Conservation (phyloP, 1,139 yeast genomes). For the Pichia sp. region DNA sequence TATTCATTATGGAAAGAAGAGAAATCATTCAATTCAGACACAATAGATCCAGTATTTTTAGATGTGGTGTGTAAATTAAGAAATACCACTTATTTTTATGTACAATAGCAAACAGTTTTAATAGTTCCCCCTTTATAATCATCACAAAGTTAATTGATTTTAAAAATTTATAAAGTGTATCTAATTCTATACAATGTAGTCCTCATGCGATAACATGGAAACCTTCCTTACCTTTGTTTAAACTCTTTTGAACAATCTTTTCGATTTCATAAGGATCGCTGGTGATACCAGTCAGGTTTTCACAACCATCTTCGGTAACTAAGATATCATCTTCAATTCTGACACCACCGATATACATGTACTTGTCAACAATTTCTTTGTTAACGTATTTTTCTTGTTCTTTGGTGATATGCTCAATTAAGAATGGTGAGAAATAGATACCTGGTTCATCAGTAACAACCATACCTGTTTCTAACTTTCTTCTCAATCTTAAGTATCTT, state of each 20-base stretch:
- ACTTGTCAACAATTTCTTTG: conserved; percentile 63
- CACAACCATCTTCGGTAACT: conserved; percentile 73
- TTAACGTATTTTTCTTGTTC: conserved; percentile 61
- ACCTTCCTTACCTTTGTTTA: conserved; percentile 53
- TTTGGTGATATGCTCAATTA: conserved; percentile 65
- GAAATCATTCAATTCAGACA: conserved; percentile 86
- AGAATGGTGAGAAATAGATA: conserved; percentile 80
- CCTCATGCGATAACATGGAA: conserved; percentile 58
- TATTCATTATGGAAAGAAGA: conserved; percentile 78
- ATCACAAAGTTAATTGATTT: no score
- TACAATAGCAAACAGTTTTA: neutral
- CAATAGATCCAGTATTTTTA: conserved; percentile 81
- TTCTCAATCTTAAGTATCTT: conserved; percentile 75
- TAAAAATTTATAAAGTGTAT: no score
- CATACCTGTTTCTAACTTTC: conserved; percentile 72
- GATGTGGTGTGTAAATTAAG: conserved; percentile 59
- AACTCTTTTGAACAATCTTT: conserved; percentile 69
- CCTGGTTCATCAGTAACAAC: conserved; percentile 97
- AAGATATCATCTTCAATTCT: conserved; percentile 93
- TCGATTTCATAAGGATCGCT: conserved; percentile 83
- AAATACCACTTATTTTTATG: neutral
- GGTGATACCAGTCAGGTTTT: conserved; percentile 79
- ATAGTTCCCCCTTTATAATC: neutral
- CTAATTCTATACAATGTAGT: no score
- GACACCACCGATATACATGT: conserved; percentile 92